Evolutionary conservation across 768 basidiomycete genomes (phyloP).

Genomic region (Amanita rimosa): DNA sequence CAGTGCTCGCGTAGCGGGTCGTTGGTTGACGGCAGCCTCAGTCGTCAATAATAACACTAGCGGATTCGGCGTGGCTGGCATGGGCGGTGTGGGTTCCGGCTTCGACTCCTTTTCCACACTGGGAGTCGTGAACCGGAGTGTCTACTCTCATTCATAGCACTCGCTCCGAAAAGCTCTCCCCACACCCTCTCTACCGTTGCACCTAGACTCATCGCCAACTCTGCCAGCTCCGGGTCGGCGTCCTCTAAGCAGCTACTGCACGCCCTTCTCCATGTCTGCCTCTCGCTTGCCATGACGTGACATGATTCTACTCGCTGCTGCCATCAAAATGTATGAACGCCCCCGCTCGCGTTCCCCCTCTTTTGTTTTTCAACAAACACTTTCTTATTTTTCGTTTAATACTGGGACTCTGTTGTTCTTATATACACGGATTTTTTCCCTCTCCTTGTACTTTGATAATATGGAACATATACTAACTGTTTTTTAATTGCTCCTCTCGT

Average conservation of each 20-base stretch:
- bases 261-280: background rate
- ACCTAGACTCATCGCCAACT: background rate
- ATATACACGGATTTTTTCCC: background rate
- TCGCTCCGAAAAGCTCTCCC: no score
- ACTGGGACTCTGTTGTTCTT: background rate
- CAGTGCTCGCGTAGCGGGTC: slow-evolving; percentile 3
- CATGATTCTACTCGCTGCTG: background rate
- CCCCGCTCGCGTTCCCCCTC: background rate
- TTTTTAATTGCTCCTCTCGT: background rate
- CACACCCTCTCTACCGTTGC: background rate
- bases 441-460: background rate
- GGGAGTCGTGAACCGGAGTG: slow-evolving; percentile 1
- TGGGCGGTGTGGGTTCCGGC: background rate
- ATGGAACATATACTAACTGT: background rate
- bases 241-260: background rate
- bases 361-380: slow-evolving; percentile 2
- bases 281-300: background rate
- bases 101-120: slow-evolving; percentile 2
- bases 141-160: background rate
- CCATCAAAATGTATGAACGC: background rate
- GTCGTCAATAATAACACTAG: background rate
- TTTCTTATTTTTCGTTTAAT: background rate
- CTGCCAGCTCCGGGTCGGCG: background rate
- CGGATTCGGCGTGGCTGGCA: slow-evolving; percentile 1
- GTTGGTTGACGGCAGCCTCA: background rate